These are phyloP conservation scores for Dendrothele bispora DNA, from an alignment of 768 basidiomycete species.

Conservation along the genomic window DNA sequence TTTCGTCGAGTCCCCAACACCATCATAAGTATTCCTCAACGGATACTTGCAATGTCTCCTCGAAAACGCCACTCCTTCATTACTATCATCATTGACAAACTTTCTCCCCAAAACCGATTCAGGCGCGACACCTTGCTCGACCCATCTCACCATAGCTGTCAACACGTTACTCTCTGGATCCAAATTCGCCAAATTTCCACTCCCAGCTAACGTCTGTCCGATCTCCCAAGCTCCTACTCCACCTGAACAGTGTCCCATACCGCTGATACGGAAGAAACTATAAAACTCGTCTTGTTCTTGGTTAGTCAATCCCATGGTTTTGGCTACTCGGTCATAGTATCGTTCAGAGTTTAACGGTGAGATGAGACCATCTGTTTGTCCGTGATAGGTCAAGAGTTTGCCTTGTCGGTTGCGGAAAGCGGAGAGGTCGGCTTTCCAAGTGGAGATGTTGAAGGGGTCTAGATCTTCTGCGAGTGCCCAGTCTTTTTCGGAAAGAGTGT, in stretches of 20 bases:
- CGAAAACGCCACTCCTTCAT: background rate
- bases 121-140: slow-evolving; percentile 6
- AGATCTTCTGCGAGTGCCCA: background rate
- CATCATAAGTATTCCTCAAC: background rate
- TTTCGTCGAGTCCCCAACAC: background rate
- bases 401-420: slow-evolving; percentile 15
- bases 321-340: slow-evolving; percentile 15
- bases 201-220: too few relatives aligned
- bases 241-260: slow-evolving; percentile 19
- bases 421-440: slow-evolving; percentile 13
- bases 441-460: slow-evolving; percentile 6
- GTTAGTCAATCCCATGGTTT: slow-evolving; percentile 12
- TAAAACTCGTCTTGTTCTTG: slow-evolving; percentile 19
- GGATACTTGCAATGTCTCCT: slow-evolving; percentile 7
- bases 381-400: slow-evolving; percentile 20
- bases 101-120: slow-evolving; percentile 2
- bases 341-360: slow-evolving; percentile 15
- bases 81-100: background rate
- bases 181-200: too few relatives aligned
- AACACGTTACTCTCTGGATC: slow-evolving; percentile 4
- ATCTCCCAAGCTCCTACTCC: too few relatives aligned
- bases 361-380: slow-evolving; percentile 15
- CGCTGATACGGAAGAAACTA: slow-evolving; percentile 20
- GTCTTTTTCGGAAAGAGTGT: slow-evolving; percentile 3
- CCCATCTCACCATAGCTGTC: slow-evolving; percentile 7